Conservation (phyloP, 2,329 filamentous ascomycete species). For the Phaeoacremonium minimum region DNA sequence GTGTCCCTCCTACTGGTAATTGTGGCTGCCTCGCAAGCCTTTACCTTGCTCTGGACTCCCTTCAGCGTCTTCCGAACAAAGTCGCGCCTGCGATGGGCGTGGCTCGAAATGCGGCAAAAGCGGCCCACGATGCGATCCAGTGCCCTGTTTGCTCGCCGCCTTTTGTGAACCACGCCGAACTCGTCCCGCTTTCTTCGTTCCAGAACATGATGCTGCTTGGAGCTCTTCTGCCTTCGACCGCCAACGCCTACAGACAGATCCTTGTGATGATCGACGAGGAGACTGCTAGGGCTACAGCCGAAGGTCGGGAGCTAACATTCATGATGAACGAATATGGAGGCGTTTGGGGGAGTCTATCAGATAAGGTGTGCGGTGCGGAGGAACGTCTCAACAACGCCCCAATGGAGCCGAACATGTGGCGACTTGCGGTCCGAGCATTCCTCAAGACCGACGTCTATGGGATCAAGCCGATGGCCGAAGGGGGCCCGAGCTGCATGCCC, state of each 20-base stretch:
- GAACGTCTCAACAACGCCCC: constrained; percentile 32
- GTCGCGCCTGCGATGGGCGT: constrained; percentile 41
- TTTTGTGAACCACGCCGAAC: constrained; percentile 24
- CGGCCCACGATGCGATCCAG: constrained; percentile 46
- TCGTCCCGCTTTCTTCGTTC: constrained; percentile 42
- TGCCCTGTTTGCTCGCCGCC: constrained; percentile 45
- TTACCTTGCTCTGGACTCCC: constrained; percentile 45
- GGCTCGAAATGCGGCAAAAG: constrained; percentile 40
- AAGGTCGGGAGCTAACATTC: constrained; percentile 38
- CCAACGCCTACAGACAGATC: constrained; percentile 52
- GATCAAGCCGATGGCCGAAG: constrained; percentile 17
- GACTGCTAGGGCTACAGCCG: constrained; percentile 34
- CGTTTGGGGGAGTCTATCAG: constrained; percentile 34
- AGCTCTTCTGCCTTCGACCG: constrained; percentile 52
- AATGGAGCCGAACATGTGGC: constrained; percentile 51
- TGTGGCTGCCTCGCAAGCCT: constrained; percentile 47
- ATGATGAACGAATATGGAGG: constrained; percentile 43
- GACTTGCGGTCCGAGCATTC: constrained; percentile 46
- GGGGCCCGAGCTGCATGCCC: constrained; percentile 8
- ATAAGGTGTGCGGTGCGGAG: constrained; percentile 18
- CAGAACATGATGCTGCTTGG: constrained; percentile 58
- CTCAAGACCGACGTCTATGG: constrained; percentile 57
- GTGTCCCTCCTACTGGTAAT: neutral
- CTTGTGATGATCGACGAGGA: constrained; percentile 52
- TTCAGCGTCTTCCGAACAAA: constrained; percentile 40